Base-by-base conservation (phyloP, 805 yeast species). In the Candida tibetensis region DNA sequence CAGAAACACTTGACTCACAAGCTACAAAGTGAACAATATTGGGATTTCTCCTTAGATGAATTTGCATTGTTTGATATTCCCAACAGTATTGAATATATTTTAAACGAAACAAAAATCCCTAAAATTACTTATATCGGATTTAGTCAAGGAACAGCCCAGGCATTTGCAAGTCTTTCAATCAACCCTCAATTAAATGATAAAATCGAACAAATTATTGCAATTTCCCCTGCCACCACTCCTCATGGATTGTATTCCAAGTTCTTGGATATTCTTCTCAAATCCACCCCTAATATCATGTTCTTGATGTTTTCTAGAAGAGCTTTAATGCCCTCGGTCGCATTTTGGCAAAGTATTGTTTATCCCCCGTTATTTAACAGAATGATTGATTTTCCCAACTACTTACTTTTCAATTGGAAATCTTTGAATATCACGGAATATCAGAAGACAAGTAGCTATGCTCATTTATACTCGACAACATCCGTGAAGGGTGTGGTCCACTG, bases 221-320 rank as follows among this genome's bases (percentile, higher is more conserved):
- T 90, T 31, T 86, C 96, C 0, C 98, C 98, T 0, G 97, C 97
- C 1, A 83, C 91, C 74, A 83, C 95, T 0, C 98, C 98, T 0
- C 82, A 80, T 30, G 93, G 95, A 2, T 68, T 90, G 28, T 79
- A 81, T 45, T 85, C 90, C 45, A 77, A 81, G 52, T 65, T 91
- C 30, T 81, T 86, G 15, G 91, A 86, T 53, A 72, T 85, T 0
- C 66, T 91, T 32, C 77, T 86, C 44, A 77, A 83, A 47, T 75
- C 93, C 1, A 80, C 89, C 2, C 96, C 97, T 1, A 69, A 77
- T 37, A 59, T 88, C 28, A 64, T 90, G 52, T 85, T 72, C 54
- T 58, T 79, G 22, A 59, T 88, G 28, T 90, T 90, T 57, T 95
- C 96, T 2, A 66, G 77, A 36, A 72, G 79, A 44, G 81, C 87